phyloP scores from a whole-genome alignment of 2,329 filamentous ascomycete species.

The Blumeria graminis region DNA sequence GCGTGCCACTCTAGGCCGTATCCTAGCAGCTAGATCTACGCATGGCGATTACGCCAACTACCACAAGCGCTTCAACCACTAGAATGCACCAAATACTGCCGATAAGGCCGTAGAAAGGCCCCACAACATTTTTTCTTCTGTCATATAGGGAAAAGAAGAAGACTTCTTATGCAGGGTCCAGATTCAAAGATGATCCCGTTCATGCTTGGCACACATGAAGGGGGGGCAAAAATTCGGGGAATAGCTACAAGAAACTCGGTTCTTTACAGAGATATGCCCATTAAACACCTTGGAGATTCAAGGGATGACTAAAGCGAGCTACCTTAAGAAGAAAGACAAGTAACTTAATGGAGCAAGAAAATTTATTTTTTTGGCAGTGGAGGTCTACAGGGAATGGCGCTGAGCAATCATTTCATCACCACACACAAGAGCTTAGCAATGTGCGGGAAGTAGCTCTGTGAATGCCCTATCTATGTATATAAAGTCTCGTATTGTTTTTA shows the following conservation, averaged over 20 bases:
- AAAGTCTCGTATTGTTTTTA: no score
- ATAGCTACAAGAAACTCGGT: not conserved
- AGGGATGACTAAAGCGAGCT: no score
- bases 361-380: no score
- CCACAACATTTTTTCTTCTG: not conserved
- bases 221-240: not conserved
- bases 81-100: not conserved
- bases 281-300: no score
- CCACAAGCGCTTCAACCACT: not conserved
- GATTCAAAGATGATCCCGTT: not conserved
- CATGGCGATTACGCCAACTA: not conserved
- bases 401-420: no score
- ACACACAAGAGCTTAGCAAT: no score
- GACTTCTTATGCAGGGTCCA: not conserved
- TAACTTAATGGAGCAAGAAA: no score
- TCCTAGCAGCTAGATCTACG: not conserved
- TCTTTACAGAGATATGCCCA: not conserved
- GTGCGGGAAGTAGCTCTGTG: no score
- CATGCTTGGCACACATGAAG: not conserved
- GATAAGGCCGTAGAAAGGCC: not conserved
- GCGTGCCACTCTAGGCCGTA: not conserved
- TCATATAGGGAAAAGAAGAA: not conserved
- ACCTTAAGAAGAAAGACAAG: no score
- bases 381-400: no score
- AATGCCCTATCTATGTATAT: no score